Percentiles rank a stretch among this genome's conserved stretches.
phyloP scores from a whole-genome alignment of 2,329 filamentous ascomycete genomes.

The Trichoderma aggressivum region DNA sequence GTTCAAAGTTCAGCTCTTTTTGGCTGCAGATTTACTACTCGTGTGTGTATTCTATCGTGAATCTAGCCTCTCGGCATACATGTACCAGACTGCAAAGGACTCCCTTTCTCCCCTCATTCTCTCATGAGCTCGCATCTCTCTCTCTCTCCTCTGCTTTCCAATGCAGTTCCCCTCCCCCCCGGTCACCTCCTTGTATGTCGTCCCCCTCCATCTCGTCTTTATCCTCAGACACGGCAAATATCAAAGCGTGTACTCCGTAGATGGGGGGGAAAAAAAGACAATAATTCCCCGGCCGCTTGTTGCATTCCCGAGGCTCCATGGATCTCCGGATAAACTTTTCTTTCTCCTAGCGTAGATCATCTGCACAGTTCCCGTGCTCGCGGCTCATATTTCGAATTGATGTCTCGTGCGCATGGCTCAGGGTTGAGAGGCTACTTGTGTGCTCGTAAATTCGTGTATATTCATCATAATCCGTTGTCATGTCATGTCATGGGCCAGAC shows the following conservation, averaged over 20 bases:
- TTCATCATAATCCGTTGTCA: background rate
- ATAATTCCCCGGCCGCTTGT: background rate
- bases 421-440: background rate
- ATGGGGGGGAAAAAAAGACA: background rate
- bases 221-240: background rate
- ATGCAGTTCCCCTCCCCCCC: background rate
- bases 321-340: background rate
- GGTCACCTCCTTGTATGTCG: background rate
- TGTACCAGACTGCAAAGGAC: background rate
- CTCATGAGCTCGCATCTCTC: background rate
- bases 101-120: background rate
- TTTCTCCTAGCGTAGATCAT: background rate
- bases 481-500: background rate
- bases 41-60: background rate
- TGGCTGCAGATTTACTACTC: background rate
- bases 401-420: background rate
- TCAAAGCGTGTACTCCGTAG: background rate
- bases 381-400: background rate
- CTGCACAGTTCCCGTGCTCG: background rate
- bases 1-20: background rate
- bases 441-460: slow-evolving; percentile 9
- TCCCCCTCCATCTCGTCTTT: background rate
- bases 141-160: no score
- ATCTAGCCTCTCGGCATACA: background rate
- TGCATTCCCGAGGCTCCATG: background rate